Percentiles rank a stretch among this genome's conserved stretches.
Evolutionary conservation across 768 basidiomycete genomes (phyloP).

Genomic region (Pleurotus eryngii): DNA sequence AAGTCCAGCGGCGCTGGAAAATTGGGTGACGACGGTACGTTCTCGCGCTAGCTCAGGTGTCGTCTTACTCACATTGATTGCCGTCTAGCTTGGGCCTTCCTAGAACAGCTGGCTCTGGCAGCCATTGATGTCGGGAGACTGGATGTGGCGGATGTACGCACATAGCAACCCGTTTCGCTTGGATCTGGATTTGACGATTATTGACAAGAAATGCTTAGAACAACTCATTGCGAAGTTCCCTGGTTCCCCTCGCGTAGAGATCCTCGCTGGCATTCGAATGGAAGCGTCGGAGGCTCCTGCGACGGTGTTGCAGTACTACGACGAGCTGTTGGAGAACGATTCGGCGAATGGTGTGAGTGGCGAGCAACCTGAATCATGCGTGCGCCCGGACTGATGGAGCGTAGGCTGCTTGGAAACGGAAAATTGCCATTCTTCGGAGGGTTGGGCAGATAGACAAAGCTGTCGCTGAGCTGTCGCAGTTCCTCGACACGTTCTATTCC

Average conservation of each 20-base stretch:
- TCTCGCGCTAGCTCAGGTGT: background rate
- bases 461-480: conserved; percentile 65
- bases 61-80: conserved; percentile 1
- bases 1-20: conserved; percentile 40
- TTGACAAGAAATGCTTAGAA: conserved; percentile 57
- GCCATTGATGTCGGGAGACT: conserved; percentile 71
- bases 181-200: conserved; percentile 14
- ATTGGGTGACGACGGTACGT: conserved; percentile 56
- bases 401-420: conserved; percentile 78
- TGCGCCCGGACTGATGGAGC: background rate
- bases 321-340: conserved; percentile 61
- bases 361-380: background rate
- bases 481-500: conserved; percentile 84
- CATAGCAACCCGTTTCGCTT: background rate
- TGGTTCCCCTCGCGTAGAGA: conserved; percentile 74
- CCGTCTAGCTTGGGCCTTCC: conserved; percentile 60
- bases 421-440: conserved; percentile 66
- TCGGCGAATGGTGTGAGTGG: conserved; percentile 66
- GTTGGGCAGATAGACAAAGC: conserved; percentile 62
- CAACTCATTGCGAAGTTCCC: conserved; percentile 68
- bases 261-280: conserved; percentile 73
- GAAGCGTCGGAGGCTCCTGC: conserved; percentile 63
- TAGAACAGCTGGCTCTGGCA: conserved; percentile 79
- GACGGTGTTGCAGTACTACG: conserved; percentile 59
- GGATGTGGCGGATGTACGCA: conserved; percentile 72